phyloP scores from a whole-genome alignment of 208 protist species.

The Acanthamoeba lenticulata region DNA sequence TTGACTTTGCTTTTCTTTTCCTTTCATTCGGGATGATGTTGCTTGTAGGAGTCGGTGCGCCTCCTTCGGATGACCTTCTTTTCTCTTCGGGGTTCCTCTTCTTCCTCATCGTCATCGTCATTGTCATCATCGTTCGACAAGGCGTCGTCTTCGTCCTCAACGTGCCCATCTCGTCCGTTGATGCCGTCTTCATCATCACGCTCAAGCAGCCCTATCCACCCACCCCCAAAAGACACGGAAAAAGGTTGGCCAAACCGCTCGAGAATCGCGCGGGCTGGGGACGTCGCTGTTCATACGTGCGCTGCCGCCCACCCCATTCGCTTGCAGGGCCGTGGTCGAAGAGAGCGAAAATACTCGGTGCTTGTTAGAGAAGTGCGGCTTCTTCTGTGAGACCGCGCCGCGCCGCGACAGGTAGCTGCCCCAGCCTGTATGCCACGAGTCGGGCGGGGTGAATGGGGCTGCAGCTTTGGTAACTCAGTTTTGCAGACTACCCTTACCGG shows the following conservation, averaged over 20 bases:
- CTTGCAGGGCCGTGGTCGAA: not conserved
- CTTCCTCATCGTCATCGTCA: not conserved
- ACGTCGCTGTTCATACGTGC: not conserved
- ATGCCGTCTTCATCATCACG: not conserved
- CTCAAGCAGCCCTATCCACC: no score
- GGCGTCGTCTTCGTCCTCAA: not conserved
- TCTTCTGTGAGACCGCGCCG: slow-evolving; percentile 32
- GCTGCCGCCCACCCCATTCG: not conserved
- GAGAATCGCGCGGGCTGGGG: not conserved
- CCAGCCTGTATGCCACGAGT: not conserved
- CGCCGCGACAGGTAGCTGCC: not conserved
- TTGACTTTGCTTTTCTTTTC: not conserved
- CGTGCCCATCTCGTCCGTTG: not conserved
- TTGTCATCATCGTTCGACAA: not conserved
- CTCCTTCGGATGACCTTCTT: not conserved
- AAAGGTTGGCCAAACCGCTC: not conserved
- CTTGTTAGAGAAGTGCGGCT: slow-evolving; percentile 5
- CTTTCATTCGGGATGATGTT: not conserved
- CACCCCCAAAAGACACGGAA: no score
- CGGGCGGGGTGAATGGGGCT: not conserved
- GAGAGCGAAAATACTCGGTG: slow-evolving; percentile 52
- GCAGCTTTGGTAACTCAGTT: not conserved
- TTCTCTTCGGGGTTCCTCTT: not conserved
- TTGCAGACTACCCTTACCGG: not conserved
- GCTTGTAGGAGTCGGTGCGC: not conserved